A percentile compares a stretch with the other conserved stretches of the same genome.
These are phyloP conservation scores for Cryomyces antarcticus DNA, from an alignment of 495 filamentous ascomycete species.

Conservation along the genomic window DNA sequence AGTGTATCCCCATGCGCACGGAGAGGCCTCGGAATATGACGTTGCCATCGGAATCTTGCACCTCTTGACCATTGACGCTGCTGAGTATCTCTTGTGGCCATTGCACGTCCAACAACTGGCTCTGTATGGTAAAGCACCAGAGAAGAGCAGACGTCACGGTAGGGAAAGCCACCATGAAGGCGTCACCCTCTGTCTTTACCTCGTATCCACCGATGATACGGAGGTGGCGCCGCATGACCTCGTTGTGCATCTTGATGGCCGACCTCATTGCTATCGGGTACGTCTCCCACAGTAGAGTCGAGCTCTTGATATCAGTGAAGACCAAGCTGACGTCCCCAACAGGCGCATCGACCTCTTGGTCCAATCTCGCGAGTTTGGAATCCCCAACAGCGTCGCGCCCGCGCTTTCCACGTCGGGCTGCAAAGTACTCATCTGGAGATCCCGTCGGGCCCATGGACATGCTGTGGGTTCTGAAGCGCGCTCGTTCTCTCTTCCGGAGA, in stretches of 20 bases:
- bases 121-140: slow-evolving; percentile 92
- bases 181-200: slow-evolving; percentile 98
- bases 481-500: slow-evolving; percentile 60
- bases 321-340: slow-evolving; percentile 79
- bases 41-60: slow-evolving; percentile 64
- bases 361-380: slow-evolving; percentile 63
- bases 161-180: slow-evolving; percentile 97
- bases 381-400: slow-evolving; percentile 49
- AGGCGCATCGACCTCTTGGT: slow-evolving; percentile 74
- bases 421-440: slow-evolving; percentile 43
- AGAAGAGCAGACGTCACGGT: slow-evolving; percentile 83
- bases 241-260: slow-evolving; percentile 89
- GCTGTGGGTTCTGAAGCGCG: slow-evolving; percentile 49
- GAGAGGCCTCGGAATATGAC: slow-evolving; percentile 83
- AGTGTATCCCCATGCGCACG: slow-evolving; percentile 94
- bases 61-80: slow-evolving; percentile 64
- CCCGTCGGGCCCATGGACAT: slow-evolving; percentile 62
- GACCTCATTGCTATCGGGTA: slow-evolving; percentile 87
- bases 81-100: slow-evolving; percentile 89
- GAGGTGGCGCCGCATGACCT: slow-evolving; percentile 81
- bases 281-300: slow-evolving; percentile 89
- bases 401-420: slow-evolving; percentile 39
- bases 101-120: slow-evolving; percentile 59
- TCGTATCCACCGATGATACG: slow-evolving; percentile 92
- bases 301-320: slow-evolving; percentile 99